Conservation (phyloP, 768 basidiomycete genomes). For the Collybiopsis luxurians region DNA sequence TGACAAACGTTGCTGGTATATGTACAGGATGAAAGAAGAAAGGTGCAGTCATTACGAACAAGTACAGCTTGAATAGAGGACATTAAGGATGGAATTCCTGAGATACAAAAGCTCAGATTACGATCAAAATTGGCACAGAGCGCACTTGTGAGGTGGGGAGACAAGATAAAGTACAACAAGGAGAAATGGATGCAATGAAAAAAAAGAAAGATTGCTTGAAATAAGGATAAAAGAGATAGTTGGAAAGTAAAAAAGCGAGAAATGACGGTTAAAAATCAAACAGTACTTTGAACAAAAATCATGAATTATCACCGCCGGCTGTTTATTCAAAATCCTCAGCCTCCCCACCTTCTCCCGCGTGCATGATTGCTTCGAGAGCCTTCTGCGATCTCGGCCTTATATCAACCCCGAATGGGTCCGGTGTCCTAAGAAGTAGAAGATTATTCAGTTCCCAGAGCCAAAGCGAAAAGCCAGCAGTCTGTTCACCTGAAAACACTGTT, state of each 20-base stretch:
- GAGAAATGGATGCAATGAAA: not conserved
- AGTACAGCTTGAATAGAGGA: not conserved
- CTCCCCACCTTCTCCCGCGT: not conserved
- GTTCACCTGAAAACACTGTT: slow-evolving; percentile 58
- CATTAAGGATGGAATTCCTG: not conserved
- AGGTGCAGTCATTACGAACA: too few relatives aligned
- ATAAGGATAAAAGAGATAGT: not conserved
- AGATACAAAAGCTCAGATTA: not conserved
- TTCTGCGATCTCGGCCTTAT: slow-evolving; percentile 40
- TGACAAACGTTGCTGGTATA: too few relatives aligned
- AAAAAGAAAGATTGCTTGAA: not conserved
- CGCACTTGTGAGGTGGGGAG: not conserved
- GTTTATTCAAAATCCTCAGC: not conserved
- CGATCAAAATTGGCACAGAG: not conserved
- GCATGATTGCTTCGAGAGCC: slow-evolving; percentile 7
- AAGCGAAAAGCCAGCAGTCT: slow-evolving; percentile 26
- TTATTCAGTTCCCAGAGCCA: not conserved
- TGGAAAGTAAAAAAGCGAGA: not conserved
- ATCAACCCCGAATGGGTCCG: slow-evolving; percentile 45
- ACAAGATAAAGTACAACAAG: not conserved
- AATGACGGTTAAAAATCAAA: not conserved
- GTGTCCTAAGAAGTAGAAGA: slow-evolving; percentile 30
- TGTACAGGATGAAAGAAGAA: too few relatives aligned
- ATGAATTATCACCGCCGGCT: too few relatives aligned
- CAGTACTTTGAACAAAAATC: too few relatives aligned